phyloP scores from a whole-genome alignment of 495 filamentous ascomycete species.

The Parathielavia appendiculata region DNA sequence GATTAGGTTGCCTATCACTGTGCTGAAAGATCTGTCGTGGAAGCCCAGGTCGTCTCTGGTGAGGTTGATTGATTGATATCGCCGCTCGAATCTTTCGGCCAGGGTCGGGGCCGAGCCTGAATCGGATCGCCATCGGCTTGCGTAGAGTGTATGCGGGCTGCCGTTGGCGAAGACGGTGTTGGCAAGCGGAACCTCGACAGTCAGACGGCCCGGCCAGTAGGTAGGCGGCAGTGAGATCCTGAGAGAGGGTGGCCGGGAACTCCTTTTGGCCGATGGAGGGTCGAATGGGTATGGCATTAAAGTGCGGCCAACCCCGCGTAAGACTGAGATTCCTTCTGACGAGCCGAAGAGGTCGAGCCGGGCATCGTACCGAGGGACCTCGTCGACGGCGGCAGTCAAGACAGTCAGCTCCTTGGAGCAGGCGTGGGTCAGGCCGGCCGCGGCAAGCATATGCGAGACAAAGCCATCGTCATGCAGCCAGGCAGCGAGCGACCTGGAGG shows the following conservation, averaged over 20 bases:
- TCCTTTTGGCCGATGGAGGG: background rate
- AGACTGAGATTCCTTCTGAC: slow-evolving; percentile 41
- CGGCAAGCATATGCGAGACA: slow-evolving; percentile 28
- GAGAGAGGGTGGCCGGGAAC: slow-evolving; percentile 11
- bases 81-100: slow-evolving; percentile 21
- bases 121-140: slow-evolving; percentile 49
- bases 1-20: slow-evolving; percentile 49
- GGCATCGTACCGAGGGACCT: slow-evolving; percentile 26
- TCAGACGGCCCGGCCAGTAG: slow-evolving; percentile 17
- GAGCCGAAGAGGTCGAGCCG: slow-evolving; percentile 20
- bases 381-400: slow-evolving; percentile 36
- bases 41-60: slow-evolving; percentile 1
- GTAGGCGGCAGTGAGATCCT: slow-evolving; percentile 15
- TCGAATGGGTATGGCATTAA: slow-evolving; percentile 36
- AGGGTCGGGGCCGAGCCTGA: slow-evolving; percentile 5
- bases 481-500: slow-evolving; percentile 31
- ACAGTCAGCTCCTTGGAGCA: slow-evolving; percentile 22
- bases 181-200: slow-evolving; percentile 58
- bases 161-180: slow-evolving; percentile 76
- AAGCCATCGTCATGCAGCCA: slow-evolving; percentile 40
- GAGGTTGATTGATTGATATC: slow-evolving; percentile 26
- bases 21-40: slow-evolving; percentile 6
- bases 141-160: slow-evolving; percentile 54
- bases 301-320: slow-evolving; percentile 26
- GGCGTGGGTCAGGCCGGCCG: slow-evolving; percentile 9